Evolutionary conservation across 2,329 filamentous ascomycete species (phyloP), one percentile per base, ranked within the genome.

Genomic region (Dendryphion nanum): DNA sequence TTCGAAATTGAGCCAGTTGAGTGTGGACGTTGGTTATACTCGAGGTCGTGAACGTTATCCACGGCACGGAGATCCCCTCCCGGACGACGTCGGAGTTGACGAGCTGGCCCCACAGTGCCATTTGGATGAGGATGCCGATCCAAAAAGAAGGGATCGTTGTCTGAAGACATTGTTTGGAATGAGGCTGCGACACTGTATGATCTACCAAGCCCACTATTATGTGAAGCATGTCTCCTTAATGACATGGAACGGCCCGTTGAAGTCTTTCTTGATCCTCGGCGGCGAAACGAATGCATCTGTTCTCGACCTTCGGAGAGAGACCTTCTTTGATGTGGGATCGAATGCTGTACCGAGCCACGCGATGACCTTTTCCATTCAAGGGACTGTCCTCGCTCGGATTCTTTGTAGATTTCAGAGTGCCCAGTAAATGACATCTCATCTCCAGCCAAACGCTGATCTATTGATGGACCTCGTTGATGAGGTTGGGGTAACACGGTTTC

Each of bases 161-260:
- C 53, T 1, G 69, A 72, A 8, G 67, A 70, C 57, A 66, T 65
- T 4, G 59, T 64, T 38, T 56, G 55, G 23, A 63, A 60, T 3
- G 73, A 80, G 4, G 78, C 81, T 54, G 83, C 79, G 37, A 85
- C 78, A 53, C 81, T 86, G 35, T 70, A 73, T 6, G 77, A 64
- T 10, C 69, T 70, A 10, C 66, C 70, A 12, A 76, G 64, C 1
- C 74, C 73, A 48, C 80, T 84, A 14, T 79, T 75, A 35, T 78
- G 78, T 0, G 83, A 86, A 7, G 76, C 76, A 55, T 76, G 77
- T 8, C 79, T 77, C 18, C 74, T 67, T 34, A 76, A 72, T 2
- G 77, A 72, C 17, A 32, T 34, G 12, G 51, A 52, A 2, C 56
- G 53, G n/a, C 55, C 45, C 15, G 57, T 50, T 1, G 60, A 57